These are phyloP conservation scores for Penicillium desertorum DNA, from an alignment of 495 filamentous ascomycete genomes.

Conservation along the genomic window DNA sequence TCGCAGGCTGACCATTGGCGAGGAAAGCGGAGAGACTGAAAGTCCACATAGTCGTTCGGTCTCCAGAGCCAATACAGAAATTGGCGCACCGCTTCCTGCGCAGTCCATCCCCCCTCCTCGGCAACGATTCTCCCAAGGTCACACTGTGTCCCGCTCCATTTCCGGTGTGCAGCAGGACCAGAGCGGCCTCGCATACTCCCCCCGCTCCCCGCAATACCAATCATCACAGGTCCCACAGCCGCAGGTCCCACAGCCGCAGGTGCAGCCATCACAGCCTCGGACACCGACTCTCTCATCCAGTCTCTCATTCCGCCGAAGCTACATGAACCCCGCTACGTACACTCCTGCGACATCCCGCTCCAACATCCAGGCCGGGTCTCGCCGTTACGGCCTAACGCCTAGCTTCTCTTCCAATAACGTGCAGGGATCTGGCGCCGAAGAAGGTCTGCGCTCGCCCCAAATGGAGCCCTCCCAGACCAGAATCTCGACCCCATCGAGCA, in stretches of 20 bases:
- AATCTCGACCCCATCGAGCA: constrained; percentile 40
- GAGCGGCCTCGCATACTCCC: constrained; percentile 19
- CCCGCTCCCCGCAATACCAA: constrained; percentile 25
- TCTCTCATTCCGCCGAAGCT: constrained; percentile 45
- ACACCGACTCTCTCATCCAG: constrained; percentile 41
- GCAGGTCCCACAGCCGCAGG: constrained; percentile 23
- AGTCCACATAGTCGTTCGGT: constrained; percentile 34
- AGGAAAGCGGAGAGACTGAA: constrained; percentile 28
- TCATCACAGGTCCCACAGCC: constrained; percentile 27
- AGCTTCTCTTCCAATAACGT: constrained; percentile 25
- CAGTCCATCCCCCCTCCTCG: constrained; percentile 31
- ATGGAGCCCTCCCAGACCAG: constrained; percentile 36
- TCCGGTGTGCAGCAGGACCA: constrained; percentile 28
- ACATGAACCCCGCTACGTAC: constrained; percentile 38
- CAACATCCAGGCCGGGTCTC: constrained; percentile 48
- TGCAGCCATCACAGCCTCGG: constrained; percentile 31
- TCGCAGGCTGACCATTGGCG: constrained; percentile 36
- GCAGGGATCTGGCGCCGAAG: constrained; percentile 24
- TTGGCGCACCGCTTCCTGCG: constrained; percentile 30
- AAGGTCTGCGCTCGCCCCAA: constrained; percentile 23
- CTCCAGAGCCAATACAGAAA: constrained; percentile 44
- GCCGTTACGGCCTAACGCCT: constrained; percentile 45
- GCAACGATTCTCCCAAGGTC: constrained; percentile 46
- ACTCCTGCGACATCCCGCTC: constrained; percentile 45
- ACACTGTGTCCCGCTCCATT: constrained; percentile 34